Base-by-base conservation (phyloP, 257 asterid species). In the Primulina tabacum region DNA sequence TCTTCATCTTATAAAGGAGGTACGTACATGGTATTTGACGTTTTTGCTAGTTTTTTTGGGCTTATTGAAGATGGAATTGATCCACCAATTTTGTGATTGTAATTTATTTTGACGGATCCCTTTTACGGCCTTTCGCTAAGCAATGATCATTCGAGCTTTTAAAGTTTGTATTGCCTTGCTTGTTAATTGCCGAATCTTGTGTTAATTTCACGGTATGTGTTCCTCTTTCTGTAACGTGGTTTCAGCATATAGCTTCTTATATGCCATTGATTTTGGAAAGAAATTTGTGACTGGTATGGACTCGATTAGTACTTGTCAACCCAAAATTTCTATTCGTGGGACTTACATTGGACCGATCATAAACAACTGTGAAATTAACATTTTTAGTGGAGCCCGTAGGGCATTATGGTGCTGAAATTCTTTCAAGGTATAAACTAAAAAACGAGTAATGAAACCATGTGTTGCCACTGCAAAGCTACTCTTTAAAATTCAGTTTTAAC, bases 1-100 rank as follows among this genome's bases (percentile, higher is more conserved):
- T 88, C 86, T 65, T 76, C 95, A 18, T 64, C 77, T 75, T 79
- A 34, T 33, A 78, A 71, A 71, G 71, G 76, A 73, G 93, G 96
- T 83, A 60, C 37, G 74, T 62, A 53, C 55, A 70, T 66, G 58
- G 59, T 30, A 60, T 16, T 62, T 53, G 18, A 64, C 35, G 24
- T 37, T 10, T 58, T 60, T 18, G 11, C 0, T 33, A 1, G 16
- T 24, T 67, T 29, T 67, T 30, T 62, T 40, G 0, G 28, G 20
- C 30, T 33, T 53, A 12, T 58, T 14, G 47, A 65, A 28, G 26
- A 59, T 11, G 56, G 30, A 56, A 50, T 62, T 32, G 57, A 64
- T 71, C 52, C 20, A 37, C 57, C 29, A 2, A 35, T 53, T 64
- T 21, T 18, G 2, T 38, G 32, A 65, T 73, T 5, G 32, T 29